These are phyloP conservation scores for Aspergillus transmontanensis DNA, from an alignment of 2,329 filamentous ascomycete genomes.

Conservation along the genomic window DNA sequence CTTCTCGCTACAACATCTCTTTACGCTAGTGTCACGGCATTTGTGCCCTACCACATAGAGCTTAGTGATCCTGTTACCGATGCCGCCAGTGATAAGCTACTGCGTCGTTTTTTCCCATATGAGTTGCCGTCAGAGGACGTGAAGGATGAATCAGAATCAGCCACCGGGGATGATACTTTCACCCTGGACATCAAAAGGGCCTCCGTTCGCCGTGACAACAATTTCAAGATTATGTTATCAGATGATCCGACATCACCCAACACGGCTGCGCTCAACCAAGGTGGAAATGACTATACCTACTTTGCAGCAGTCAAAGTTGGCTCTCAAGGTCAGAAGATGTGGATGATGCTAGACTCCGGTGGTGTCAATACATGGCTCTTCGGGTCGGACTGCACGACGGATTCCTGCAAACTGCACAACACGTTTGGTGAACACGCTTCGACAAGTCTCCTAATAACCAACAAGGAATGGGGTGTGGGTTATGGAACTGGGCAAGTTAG, in stretches of 20 bases:
- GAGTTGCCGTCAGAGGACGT: slow-evolving; percentile 20
- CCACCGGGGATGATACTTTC: slow-evolving; percentile 20
- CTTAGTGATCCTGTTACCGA: slow-evolving; percentile 19
- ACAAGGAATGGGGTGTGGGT: slow-evolving; percentile 63
- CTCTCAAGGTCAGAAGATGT: slow-evolving; percentile 52
- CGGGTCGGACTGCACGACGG: slow-evolving; percentile 66
- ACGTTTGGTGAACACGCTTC: slow-evolving; percentile 70
- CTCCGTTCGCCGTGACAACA: slow-evolving; percentile 50
- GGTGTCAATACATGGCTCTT: slow-evolving; percentile 80
- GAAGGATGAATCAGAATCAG: slow-evolving; percentile 22
- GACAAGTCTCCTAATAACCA: slow-evolving; percentile 58
- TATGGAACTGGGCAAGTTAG: slow-evolving; percentile 78
- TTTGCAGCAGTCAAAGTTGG: slow-evolving; percentile 56
- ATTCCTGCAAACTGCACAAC: slow-evolving; percentile 69
- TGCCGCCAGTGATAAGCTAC: slow-evolving; percentile 22
- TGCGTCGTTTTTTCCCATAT: slow-evolving; percentile 39
- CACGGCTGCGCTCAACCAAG: slow-evolving; percentile 55
- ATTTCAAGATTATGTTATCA: slow-evolving; percentile 48
- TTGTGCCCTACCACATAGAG: slow-evolving; percentile 44
- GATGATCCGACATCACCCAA: slow-evolving; percentile 45
- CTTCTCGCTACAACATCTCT: slow-evolving; percentile 34
- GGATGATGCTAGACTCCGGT: slow-evolving; percentile 58
- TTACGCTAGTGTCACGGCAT: slow-evolving; percentile 42
- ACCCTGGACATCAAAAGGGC: slow-evolving; percentile 43
- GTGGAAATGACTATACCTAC: slow-evolving; percentile 58